These are phyloP conservation scores for Elsinoe batatas DNA, from an alignment of 2,329 filamentous ascomycete species.

Conservation along the genomic window DNA sequence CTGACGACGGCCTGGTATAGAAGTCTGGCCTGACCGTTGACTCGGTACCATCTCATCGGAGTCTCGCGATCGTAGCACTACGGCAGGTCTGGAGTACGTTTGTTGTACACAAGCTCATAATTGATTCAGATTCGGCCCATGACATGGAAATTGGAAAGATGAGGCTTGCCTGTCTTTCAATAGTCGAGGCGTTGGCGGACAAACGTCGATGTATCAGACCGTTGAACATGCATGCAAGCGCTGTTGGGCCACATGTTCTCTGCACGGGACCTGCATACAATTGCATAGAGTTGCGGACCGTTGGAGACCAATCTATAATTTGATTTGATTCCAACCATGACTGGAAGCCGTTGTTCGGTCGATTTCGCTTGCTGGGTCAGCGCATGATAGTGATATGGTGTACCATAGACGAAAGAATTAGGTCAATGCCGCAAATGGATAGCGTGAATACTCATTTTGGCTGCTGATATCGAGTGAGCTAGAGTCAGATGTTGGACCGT, in stretches of 20 bases:
- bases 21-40: slow-evolving; percentile 3
- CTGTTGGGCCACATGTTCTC: slow-evolving; percentile 3
- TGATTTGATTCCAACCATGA: background rate
- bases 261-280: slow-evolving; percentile 7
- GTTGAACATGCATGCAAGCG: slow-evolving; percentile 1
- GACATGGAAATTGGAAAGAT: background rate
- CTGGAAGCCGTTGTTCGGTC: background rate
- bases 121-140: slow-evolving; percentile 1
- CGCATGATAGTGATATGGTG: background rate
- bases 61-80: background rate
- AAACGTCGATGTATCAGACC: slow-evolving; percentile 1
- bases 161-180: slow-evolving; percentile 11
- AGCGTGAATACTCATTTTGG: no score
- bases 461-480: no score
- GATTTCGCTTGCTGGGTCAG: background rate
- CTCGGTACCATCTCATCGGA: background rate
- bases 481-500: no score
- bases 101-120: background rate
- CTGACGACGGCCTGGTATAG: background rate
- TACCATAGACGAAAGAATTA: background rate
- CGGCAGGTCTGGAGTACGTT: background rate
- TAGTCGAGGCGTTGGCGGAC: background rate
- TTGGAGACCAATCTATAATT: slow-evolving; percentile 5
- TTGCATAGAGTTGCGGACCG: background rate
- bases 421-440: no score